phyloP scores from a whole-genome alignment of 495 filamentous ascomycete genomes.

The Platismatia glauca region DNA sequence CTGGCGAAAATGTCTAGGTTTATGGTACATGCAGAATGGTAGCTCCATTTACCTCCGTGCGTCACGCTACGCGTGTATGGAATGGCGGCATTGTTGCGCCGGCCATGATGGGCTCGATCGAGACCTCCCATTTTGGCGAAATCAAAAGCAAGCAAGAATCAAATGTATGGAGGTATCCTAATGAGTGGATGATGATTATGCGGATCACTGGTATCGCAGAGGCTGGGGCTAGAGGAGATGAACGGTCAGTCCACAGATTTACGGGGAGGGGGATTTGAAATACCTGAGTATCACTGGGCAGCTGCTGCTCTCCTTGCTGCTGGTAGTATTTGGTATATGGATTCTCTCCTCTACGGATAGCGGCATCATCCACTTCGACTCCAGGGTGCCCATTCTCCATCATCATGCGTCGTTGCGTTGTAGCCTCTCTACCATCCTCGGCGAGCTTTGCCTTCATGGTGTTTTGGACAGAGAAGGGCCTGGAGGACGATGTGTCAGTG shows the following conservation, averaged over 20 bases:
- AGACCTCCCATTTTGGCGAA: not conserved
- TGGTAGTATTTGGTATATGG: slow-evolving; percentile 58
- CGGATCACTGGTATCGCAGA: slow-evolving; percentile 5
- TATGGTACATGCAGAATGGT: not conserved
- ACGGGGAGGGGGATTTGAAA: not conserved
- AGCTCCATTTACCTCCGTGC: slow-evolving; percentile 2
- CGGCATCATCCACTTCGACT: slow-evolving; percentile 54
- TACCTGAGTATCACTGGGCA: slow-evolving; percentile 25
- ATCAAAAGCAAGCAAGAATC: not conserved
- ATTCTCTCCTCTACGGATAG: slow-evolving; percentile 52
- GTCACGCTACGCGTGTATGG: not conserved
- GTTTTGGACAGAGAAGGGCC: slow-evolving; percentile 43
- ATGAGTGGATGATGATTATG: not conserved
- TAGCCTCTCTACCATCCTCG: slow-evolving; percentile 43
- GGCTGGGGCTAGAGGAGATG: slow-evolving; percentile 7
- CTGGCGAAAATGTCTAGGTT: not conserved
- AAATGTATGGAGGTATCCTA: not conserved
- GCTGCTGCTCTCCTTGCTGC: slow-evolving; percentile 43
- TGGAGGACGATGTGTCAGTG: slow-evolving; percentile 15
- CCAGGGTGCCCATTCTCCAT: slow-evolving; percentile 51
- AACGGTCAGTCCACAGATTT: not conserved
- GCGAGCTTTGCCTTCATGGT: slow-evolving; percentile 37
- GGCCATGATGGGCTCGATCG: not conserved
- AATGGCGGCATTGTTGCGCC: not conserved
- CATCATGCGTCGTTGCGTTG: slow-evolving; percentile 39